Base-by-base conservation (phyloP, 495 filamentous ascomycete genomes). In the Lasiosphaeria ovina region DNA sequence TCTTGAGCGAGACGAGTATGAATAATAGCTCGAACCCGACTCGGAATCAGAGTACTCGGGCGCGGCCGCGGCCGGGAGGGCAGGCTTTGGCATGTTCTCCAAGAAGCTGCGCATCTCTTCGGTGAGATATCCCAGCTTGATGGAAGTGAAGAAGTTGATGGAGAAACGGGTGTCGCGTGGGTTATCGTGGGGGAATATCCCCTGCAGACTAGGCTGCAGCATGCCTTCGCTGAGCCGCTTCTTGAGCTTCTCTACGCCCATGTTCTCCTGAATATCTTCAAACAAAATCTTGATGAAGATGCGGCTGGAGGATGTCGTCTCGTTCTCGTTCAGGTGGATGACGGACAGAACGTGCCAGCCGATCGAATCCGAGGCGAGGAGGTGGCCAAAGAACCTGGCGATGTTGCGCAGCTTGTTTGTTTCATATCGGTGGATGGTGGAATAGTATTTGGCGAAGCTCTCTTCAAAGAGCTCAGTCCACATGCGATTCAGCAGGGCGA, bases 231-330 rank as follows among this genome's bases (percentile, higher is more conserved):
- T 85, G 64, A 97, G 76, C 24, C 88, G 86, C 45, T 85, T 83
- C 65, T 88, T 85, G 45, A 99, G 74, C 63, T 87, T 90, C 51
- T 84, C 79, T 78, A 95, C 84, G 52, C 94, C 93, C 58, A 98
- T 82, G 54, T 89, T 88, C 74, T 97, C 90, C 11, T 85, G 84
- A 9, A 99, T 79, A 65, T 97, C 92, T 71, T 98, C 91, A 72
- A 99, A 96, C 17, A 99, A 77, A 42, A 98, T 97, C 77, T 96
- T 97, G 79, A 98, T 89, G 69, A 97, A 99, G 70, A 99, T 98
- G 76, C 94, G 89, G 64, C 89, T 93, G 60, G 89, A 90, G 4
- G 92, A 91, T 0, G 93, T 98, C 2, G 95, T 99, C 65, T 98
- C 95, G 51, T 98, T 93, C 69, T 99, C 92, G 69, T 93, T 99